phyloP scores from a whole-genome alignment of 2,329 filamentous ascomycete species.

The Mycosphaerella sp. region DNA sequence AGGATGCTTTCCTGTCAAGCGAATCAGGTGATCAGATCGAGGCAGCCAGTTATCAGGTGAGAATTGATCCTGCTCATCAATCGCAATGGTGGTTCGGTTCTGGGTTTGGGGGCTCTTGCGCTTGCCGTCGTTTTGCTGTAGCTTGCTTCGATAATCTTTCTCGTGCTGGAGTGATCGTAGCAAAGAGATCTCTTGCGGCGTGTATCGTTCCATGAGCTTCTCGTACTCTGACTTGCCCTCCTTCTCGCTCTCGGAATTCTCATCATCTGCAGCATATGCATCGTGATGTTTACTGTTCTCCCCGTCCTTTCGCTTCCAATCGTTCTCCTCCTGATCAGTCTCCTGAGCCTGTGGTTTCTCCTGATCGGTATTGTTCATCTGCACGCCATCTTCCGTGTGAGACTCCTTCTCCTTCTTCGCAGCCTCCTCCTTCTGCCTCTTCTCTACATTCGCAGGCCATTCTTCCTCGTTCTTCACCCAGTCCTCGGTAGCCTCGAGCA shows the following conservation, averaged over 20 bases:
- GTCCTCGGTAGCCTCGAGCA: conserved; percentile 46
- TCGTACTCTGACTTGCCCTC: conserved; percentile 28
- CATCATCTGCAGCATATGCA: conserved; percentile 32
- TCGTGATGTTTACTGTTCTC: conserved; percentile 36
- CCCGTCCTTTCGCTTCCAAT: conserved; percentile 31
- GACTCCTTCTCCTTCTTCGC: conserved; percentile 29
- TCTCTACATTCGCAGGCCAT: conserved; percentile 46
- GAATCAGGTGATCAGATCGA: conserved; percentile 43
- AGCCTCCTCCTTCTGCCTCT: conserved; percentile 31
- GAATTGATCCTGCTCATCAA: conserved; percentile 49
- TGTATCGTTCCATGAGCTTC: conserved; percentile 36
- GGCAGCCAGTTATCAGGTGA: conserved; percentile 52
- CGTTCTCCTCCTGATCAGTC: conserved; percentile 20
- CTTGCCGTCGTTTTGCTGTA: conserved; percentile 43
- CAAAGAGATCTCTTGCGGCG: conserved; percentile 41
- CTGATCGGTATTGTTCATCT: conserved; percentile 10
- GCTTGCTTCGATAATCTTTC: conserved; percentile 37
- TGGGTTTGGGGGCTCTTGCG: conserved; percentile 35
- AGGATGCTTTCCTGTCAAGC: conserved; percentile 50
- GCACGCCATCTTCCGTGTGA: conserved; percentile 15
- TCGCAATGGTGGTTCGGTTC: conserved; percentile 32
- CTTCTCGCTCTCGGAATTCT: conserved; percentile 15
- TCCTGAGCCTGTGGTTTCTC: conserved; percentile 7
- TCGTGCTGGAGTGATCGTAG: conserved; percentile 42
- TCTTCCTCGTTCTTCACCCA: conserved; percentile 45